Base-by-base conservation (phyloP, 306 rosid species). In the Carpinus fangiana region DNA sequence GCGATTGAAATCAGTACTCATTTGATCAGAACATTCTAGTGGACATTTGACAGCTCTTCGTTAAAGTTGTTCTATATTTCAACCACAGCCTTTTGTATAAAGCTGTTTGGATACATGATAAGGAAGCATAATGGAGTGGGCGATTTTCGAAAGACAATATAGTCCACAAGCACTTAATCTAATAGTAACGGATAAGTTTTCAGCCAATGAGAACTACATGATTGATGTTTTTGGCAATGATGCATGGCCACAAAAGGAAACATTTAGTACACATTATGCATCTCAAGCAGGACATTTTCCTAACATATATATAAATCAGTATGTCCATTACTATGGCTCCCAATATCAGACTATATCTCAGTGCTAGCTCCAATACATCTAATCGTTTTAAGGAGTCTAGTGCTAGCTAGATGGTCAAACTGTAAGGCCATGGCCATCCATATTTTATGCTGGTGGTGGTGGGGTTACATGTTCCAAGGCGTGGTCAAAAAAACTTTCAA, bases 91-190 rank as follows among this genome's bases (percentile, higher is more conserved):
- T 73, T 66, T 65, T 73, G 57, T 23, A 66, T 34, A 73, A 80
- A 73, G 78, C 74, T 43, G 43, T 65, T 66, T 48, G 78, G 73
- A 72, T 60, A 36, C 26, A 61, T 36, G 18, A 73, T 23, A 78
- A 65, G 65, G 17, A 43, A 54, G 53, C 81, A 79, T 53, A 31
- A 79, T 31, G 68, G 78, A 66, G 84, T 83, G 66, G 76, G 72
- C 65, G 36, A n/a, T 62, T 26, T 14, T 74, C 53, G 46, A 52
- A 65, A 55, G 80, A 75, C 65, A 57, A 57, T 73, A 80, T 50
- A 13, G 47, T 59, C 55, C 69, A 80, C 73, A 65, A 56, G 71
- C 70, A 48, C 77, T 57, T 76, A 45, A 76, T 77, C 81, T 71
- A 56, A 48, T 59, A 48, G 81, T 72, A 50, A 8, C 17, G 23